Evolutionary conservation across 805 yeast genomes (phyloP).

Genomic region (Barnettozyma sucrosica): DNA sequence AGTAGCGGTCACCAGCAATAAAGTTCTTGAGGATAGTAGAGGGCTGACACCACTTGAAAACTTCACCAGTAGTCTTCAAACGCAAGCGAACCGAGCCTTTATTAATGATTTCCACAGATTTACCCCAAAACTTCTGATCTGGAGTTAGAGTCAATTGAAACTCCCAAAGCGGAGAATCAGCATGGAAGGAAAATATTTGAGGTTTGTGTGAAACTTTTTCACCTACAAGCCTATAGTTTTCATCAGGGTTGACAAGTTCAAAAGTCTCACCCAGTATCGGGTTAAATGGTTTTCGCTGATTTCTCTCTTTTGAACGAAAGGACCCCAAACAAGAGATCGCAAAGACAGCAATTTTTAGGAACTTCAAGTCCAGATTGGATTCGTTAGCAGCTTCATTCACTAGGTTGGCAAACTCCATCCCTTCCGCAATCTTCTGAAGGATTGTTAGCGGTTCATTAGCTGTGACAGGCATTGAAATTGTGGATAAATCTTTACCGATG

Average conservation of each 20-base stretch:
- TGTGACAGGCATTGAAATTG: conserved; percentile 90
- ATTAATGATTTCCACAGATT: conserved; percentile 76
- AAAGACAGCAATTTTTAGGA: conserved; percentile 71
- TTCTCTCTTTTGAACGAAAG: conserved; percentile 67
- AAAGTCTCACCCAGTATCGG: conserved; percentile 92
- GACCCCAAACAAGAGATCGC: conserved; percentile 72
- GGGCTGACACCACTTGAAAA: conserved; percentile 76
- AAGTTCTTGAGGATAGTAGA: conserved; percentile 77
- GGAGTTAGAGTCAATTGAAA: conserved; percentile 61
- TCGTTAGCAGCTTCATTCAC: conserved; percentile 53
- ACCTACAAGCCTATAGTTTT: conserved; percentile 64
- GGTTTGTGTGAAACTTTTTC: conserved; percentile 92
- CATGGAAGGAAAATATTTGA: conserved; percentile 73
- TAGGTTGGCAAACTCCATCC: conserved; percentile 67
- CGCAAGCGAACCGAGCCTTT: conserved; percentile 61
- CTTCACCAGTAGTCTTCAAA: conserved; percentile 56
- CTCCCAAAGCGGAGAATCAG: conserved; percentile 71
- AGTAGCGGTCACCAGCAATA: conserved; percentile 90
- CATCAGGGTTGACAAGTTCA: conserved; percentile 82
- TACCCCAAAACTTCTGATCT: conserved; percentile 91
- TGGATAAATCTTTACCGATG: conserved; percentile 84
- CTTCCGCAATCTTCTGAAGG: conserved; percentile 73
- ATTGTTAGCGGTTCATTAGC: conserved; percentile 88
- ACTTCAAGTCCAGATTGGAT: conserved; percentile 45
- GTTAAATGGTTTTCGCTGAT: conserved; percentile 85